These are phyloP conservation scores for Diaporthe destruens DNA, from an alignment of 2,329 filamentous ascomycete genomes.

Conservation along the genomic window DNA sequence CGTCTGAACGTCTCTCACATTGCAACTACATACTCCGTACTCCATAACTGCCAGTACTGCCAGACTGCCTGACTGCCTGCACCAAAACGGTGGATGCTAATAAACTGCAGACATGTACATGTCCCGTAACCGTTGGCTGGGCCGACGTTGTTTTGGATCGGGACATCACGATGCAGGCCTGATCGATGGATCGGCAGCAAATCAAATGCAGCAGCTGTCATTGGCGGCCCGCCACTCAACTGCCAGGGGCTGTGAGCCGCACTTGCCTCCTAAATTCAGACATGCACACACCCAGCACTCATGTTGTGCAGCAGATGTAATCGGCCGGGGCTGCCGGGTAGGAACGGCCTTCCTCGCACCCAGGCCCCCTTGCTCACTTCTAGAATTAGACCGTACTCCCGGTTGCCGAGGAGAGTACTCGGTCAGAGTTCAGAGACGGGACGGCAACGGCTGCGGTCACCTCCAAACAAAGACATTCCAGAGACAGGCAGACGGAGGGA, in stretches of 20 bases:
- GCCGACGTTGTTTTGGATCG: constrained; percentile 31
- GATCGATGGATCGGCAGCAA: constrained; percentile 27
- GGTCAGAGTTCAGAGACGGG: background rate
- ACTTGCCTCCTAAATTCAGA: constrained; percentile 6
- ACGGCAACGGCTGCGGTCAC: background rate
- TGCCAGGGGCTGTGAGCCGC: constrained; percentile 19
- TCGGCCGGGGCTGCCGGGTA: constrained; percentile 20
- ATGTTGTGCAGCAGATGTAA: background rate
- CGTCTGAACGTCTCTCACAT: background rate
- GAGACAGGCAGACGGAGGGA: background rate
- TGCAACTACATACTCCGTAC: too few relatives aligned
- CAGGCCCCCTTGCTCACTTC: background rate
- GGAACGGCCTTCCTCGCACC: constrained; percentile 10
- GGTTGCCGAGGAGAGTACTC: background rate
- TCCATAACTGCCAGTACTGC: too few relatives aligned
- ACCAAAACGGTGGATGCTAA: background rate
- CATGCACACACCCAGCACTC: background rate
- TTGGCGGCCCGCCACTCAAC: constrained; percentile 13
- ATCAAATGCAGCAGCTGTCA: constrained; percentile 2
- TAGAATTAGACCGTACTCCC: constrained; percentile 7
- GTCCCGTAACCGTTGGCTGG: background rate
- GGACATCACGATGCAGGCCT: constrained; percentile 30
- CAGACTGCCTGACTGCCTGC: background rate
- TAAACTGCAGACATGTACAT: background rate
- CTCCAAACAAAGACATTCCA: background rate